Percentiles rank a stretch among this genome's conserved stretches.
phyloP scores from a whole-genome alignment of 1,284 basidiomycete genomes.

The Coniferiporia weirii region DNA sequence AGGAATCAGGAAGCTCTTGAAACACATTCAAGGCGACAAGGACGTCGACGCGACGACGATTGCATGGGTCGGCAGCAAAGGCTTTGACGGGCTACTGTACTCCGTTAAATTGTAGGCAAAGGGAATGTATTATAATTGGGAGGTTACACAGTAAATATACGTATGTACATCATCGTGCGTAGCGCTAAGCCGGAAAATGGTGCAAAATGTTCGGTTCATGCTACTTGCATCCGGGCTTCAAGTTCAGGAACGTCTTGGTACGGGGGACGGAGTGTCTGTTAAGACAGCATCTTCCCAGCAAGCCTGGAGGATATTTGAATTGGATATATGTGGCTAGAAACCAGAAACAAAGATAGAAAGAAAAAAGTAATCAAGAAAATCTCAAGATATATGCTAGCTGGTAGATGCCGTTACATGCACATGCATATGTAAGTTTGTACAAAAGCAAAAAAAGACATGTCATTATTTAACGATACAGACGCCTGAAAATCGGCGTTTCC shows the following conservation, averaged over 20 bases:
- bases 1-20: constrained; percentile 46
- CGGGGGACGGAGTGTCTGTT: neutral
- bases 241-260: neutral
- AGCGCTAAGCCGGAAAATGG: no score
- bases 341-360: no score
- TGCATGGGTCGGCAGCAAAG: constrained; percentile 56
- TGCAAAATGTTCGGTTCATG: neutral
- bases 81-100: constrained; percentile 58
- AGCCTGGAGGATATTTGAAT: neutral
- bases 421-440: no score
- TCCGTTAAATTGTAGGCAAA: constrained; percentile 30
- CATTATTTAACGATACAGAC: no score
- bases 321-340: no score
- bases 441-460: no score
- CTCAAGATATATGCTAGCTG: no score
- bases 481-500: no score
- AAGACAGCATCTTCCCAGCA: constrained; percentile 8
- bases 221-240: neutral
- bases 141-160: neutral
- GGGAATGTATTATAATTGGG: neutral
- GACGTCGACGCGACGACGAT: constrained; percentile 58
- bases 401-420: no score
- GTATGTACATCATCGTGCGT: no score
- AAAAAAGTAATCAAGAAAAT: no score
- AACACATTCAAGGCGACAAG: constrained; percentile 43